A percentile compares a stretch with the other conserved stretches of the same genome.
Evolutionary conservation across 164 flowering plant species (phyloP).

Genomic region (Kingdonia uniflora): DNA sequence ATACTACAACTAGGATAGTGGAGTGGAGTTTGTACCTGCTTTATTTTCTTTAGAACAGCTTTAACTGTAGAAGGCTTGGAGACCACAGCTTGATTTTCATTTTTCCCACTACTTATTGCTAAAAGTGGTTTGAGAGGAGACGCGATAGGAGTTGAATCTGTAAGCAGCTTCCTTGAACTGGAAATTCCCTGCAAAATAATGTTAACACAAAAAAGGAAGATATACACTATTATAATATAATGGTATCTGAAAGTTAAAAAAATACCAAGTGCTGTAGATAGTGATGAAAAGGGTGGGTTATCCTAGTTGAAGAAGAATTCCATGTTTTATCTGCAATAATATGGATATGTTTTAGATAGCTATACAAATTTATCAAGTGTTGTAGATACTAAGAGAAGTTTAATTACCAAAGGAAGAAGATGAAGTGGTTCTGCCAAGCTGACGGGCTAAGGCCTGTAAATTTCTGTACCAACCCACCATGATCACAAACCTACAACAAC

Average conservation of each 20-base stretch:
- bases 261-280: slow-evolving; percentile 44
- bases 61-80: slow-evolving; percentile 62
- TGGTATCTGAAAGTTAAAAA: not conserved
- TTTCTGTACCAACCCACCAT: too few relatives aligned
- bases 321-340: slow-evolving; percentile 26
- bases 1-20: not conserved
- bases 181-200: slow-evolving; percentile 51
- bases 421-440: too few relatives aligned
- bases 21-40: slow-evolving; percentile 39
- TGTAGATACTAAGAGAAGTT: too few relatives aligned
- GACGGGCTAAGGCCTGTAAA: too few relatives aligned
- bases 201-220: not conserved
- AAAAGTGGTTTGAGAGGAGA: slow-evolving; percentile 56
- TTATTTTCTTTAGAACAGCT: slow-evolving; percentile 74
- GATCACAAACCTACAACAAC: too few relatives aligned
- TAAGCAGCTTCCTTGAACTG: slow-evolving; percentile 50
- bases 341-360: too few relatives aligned
- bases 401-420: too few relatives aligned
- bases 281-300: slow-evolving; percentile 28
- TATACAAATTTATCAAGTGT: too few relatives aligned
- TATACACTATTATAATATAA: not conserved
- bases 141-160: slow-evolving; percentile 40
- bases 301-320: slow-evolving; percentile 16
- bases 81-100: slow-evolving; percentile 38
- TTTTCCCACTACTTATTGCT: slow-evolving; percentile 30